Evolutionary conservation across 2,329 filamentous ascomycete species (phyloP), one percentile per base, ranked within the genome.

Genomic region (Gnomoniopsis sp.): DNA sequence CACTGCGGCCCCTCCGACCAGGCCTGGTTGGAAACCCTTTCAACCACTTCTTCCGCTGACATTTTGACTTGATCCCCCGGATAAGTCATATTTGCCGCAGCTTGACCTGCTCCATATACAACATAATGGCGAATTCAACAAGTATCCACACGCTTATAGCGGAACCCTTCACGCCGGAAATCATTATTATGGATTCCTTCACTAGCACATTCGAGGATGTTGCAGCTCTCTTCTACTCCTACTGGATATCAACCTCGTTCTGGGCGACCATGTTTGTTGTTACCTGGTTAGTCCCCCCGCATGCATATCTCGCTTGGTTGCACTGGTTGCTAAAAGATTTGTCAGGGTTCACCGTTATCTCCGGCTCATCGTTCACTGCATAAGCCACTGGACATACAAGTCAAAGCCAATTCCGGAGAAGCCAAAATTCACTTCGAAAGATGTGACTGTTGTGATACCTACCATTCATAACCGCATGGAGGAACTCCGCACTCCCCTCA

Each of bases 401-500:
- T 92, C 93, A 26, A 90, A 92, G 62, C 89, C 89, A 46, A 88
- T 93, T 56, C 89, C 91, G 44, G 84, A 86, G 59, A 89, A 91
- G 63, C 91, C 93, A n/a, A 87, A 81, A 48, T 88, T 92, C 71
- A 91, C 87, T 30, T 83, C 87, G 36, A 77, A 90, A 66, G 91
- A 98, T 83, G 92, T 96, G 68, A 96, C 93, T 6, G 91, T 97
- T 64, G 90, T 98, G 67, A 90, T 97, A 62, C 93, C 93, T 8
- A 96, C 93, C 12, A 92, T 98, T 64, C 91, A 96, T 70, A 91
- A 92, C 61, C 87, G 86, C 62, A 91, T 93, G 61, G 87, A 92
- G 67, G 91, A 96, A 69, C 80, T 98, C 62, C 87, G 88, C 55
- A 86, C 89, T 60, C 96, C 92, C 19, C 82, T 98, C 43, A 80